Evolutionary conservation across 2,329 filamentous ascomycete species (phyloP).

Genomic region (Didymella exigua): DNA sequence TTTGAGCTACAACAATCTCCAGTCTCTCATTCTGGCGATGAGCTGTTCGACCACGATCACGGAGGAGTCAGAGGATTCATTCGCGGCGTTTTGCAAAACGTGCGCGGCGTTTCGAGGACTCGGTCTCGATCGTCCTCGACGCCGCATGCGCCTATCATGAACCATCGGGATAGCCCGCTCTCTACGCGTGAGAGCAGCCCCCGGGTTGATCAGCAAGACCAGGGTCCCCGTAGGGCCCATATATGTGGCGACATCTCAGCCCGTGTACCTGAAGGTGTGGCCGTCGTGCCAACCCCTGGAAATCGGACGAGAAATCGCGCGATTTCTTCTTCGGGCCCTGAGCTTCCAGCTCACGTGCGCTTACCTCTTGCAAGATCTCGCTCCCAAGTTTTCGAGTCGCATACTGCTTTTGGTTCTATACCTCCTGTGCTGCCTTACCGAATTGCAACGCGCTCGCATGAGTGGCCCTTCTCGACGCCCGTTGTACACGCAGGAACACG

Average conservation of each 20-base stretch:
- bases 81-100: constrained; percentile 29
- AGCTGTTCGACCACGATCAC: constrained; percentile 8
- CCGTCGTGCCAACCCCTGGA: background rate
- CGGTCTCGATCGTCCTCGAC: constrained; percentile 26
- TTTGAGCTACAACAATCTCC: constrained; percentile 10
- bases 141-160: constrained; percentile 11
- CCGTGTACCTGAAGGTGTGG: constrained; percentile 1
- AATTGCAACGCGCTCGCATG: constrained; percentile 22
- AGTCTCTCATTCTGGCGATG: constrained; percentile 9
- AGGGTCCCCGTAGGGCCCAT: background rate
- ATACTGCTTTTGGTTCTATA: constrained; percentile 3
- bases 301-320: constrained; percentile 23
- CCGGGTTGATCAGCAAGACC: background rate
- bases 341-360: constrained; percentile 16
- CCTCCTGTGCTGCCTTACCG: constrained; percentile 18
- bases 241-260: background rate
- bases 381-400: constrained; percentile 3
- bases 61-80: constrained; percentile 29
- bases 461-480: constrained; percentile 22
- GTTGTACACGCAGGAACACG: constrained; percentile 30
- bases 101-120: constrained; percentile 29
- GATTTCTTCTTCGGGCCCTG: constrained; percentile 1
- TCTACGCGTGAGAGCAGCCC: constrained; percentile 10
- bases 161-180: constrained; percentile 10
- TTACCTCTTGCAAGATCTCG: constrained; percentile 5